Percentiles rank a stretch among this genome's conserved stretches.
Conservation (phyloP, 495 filamentous ascomycete genomes). For the Lophiotrema nucula region DNA sequence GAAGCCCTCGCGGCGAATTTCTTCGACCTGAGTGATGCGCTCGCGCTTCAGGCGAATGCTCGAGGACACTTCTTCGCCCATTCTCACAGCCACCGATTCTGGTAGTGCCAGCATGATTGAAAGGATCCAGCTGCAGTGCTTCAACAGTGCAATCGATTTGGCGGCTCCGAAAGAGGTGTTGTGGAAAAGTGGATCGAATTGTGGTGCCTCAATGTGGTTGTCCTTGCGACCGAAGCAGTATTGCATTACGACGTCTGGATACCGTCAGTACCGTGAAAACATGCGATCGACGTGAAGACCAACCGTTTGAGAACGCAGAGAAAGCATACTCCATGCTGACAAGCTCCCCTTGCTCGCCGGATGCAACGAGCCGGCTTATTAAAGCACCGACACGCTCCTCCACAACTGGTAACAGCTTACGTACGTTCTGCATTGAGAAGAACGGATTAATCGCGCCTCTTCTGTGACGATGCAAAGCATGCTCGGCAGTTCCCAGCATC, state of each 20-base stretch:
- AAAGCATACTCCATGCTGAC: conserved; percentile 7
- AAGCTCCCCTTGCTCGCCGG: conserved; percentile 1
- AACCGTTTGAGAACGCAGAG: conserved; percentile 11
- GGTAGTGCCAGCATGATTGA: conserved; percentile 16
- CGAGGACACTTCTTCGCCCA: conserved; percentile 6
- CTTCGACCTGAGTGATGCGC: conserved; percentile 5
- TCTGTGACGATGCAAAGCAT: conserved; percentile 24
- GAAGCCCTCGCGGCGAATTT: conserved; percentile 13
- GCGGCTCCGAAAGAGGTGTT: conserved; percentile 18
- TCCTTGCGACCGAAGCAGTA: conserved; percentile 22
- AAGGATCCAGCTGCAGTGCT: conserved; percentile 18
- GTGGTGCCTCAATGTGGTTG: conserved; percentile 15
- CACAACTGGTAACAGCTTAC: conserved; percentile 6
- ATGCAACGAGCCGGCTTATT: neutral
- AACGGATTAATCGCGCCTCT: conserved; percentile 19
- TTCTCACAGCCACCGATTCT: conserved; percentile 6
- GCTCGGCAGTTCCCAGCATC: conserved; percentile 8
- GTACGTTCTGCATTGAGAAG: conserved; percentile 22
- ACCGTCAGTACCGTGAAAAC: no score
- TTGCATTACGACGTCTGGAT: conserved; percentile 18
- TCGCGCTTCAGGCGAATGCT: conserved; percentile 7
- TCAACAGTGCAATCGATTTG: conserved; percentile 10
- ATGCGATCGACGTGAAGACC: no score
- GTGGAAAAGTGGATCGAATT: conserved; percentile 14
- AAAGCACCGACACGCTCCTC: conserved; percentile 6